Evolutionary conservation across 2,329 filamentous ascomycete genomes (phyloP).

Genomic region (Pseudogymnoascus sp.): DNA sequence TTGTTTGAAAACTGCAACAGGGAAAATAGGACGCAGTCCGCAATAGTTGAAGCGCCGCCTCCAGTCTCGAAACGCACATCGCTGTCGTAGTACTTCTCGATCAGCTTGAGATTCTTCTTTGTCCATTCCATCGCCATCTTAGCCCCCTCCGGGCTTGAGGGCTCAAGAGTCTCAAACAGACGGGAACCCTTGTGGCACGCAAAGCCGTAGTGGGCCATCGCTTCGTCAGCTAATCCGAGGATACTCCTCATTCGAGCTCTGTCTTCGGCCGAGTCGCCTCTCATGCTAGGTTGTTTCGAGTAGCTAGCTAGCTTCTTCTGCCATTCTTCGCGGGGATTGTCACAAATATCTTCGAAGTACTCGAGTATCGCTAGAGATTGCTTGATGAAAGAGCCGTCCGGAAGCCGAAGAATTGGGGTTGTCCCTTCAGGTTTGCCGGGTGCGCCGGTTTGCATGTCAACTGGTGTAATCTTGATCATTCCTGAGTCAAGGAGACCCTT

Average conservation of each 20-base stretch:
- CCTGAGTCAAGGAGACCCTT: conserved; percentile 7
- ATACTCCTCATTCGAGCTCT: conserved; percentile 10
- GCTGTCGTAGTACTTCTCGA: conserved; percentile 12
- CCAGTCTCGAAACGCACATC: neutral
- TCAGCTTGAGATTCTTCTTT: conserved; percentile 8
- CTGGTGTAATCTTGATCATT: conserved; percentile 5
- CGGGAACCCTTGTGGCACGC: conserved; percentile 11
- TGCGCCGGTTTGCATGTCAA: conserved; percentile 11
- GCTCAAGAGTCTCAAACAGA: conserved; percentile 9
- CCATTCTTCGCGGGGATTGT: conserved; percentile 6
- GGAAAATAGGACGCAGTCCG: neutral
- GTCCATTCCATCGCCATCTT: neutral
- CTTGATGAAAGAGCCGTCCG: conserved; percentile 20
- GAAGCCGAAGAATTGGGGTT: conserved; percentile 18
- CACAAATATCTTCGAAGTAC: conserved; percentile 23
- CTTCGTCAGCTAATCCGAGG: conserved; percentile 9
- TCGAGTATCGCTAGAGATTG: conserved; percentile 23
- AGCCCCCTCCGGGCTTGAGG: neutral
- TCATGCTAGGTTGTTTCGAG: conserved; percentile 3
- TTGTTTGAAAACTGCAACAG: neutral
- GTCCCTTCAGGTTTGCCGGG: conserved; percentile 21
- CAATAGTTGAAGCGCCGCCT: neutral
- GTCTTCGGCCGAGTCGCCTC: conserved; percentile 10
- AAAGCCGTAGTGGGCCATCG: conserved; percentile 1
- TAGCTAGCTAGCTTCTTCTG: neutral